Conservation (phyloP, 495 filamentous ascomycete species). For the Lepidopterella palustris region DNA sequence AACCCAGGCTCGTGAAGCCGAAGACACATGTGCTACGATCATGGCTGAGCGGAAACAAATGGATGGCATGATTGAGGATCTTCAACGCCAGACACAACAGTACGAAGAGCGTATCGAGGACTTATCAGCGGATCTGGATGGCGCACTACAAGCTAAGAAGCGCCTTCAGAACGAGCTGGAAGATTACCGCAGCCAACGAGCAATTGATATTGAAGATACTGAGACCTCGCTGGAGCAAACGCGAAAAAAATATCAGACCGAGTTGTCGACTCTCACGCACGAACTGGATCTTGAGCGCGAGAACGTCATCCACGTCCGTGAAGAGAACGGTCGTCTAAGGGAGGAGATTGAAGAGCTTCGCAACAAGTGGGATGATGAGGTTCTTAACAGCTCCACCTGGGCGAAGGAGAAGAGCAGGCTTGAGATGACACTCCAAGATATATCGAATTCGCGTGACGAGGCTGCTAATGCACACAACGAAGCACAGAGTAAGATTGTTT, state of each 20-base stretch:
- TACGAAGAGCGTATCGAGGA: constrained; percentile 90
- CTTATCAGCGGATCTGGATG: constrained; percentile 79
- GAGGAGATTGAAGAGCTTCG: constrained; percentile 93
- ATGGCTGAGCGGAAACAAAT: constrained; percentile 90
- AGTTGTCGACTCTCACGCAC: constrained; percentile 79
- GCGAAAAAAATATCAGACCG: constrained; percentile 90
- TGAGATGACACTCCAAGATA: constrained; percentile 83
- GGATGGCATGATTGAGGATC: constrained; percentile 80
- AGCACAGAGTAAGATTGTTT: constrained; percentile 84
- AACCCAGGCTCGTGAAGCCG: constrained; percentile 77
- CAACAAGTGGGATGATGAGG: constrained; percentile 97
- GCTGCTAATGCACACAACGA: constrained; percentile 90
- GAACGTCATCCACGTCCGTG: constrained; percentile 62
- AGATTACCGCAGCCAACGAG: constrained; percentile 90
- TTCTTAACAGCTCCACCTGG: constrained; percentile 96
- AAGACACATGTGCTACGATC: constrained; percentile 82
- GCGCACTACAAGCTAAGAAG: constrained; percentile 84
- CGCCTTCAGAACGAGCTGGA: constrained; percentile 95
- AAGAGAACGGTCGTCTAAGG: constrained; percentile 59
- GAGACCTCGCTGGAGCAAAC: constrained; percentile 96
- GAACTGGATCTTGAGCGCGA: constrained; percentile 93
- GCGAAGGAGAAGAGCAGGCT: constrained; percentile 94
- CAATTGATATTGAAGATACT: constrained; percentile 95
- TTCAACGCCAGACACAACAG: constrained; percentile 81
- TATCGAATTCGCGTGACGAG: constrained; percentile 85